Evolutionary conservation across 2,329 filamentous ascomycete species (phyloP).

Genomic region (Cladosporium halotolerans): DNA sequence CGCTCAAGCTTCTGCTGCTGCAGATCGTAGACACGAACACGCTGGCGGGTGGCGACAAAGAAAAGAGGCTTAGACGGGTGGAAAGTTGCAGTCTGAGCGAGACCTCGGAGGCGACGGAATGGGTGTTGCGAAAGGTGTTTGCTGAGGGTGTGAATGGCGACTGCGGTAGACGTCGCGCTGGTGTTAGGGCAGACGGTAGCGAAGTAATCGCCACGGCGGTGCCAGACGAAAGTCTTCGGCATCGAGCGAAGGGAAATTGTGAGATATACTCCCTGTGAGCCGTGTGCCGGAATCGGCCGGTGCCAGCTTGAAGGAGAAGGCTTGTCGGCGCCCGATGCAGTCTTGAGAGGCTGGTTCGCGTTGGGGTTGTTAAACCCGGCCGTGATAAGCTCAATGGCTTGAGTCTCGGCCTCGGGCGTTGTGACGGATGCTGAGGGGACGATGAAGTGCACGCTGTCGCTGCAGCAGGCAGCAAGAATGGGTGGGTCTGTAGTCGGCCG

Average conservation of each 20-base stretch:
- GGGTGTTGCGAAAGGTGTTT: constrained; percentile 94
- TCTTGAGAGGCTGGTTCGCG: constrained; percentile 48
- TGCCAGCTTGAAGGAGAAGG: constrained; percentile 75
- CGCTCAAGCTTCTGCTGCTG: constrained; percentile 87
- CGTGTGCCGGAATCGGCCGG: constrained; percentile 66
- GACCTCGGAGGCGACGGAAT: constrained; percentile 69
- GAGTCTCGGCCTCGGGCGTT: constrained; percentile 52
- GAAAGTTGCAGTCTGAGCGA: constrained; percentile 87
- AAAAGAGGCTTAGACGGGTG: constrained; percentile 89
- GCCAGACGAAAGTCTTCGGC: constrained; percentile 88
- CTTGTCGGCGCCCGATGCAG: constrained; percentile 53
- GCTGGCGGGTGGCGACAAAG: constrained; percentile 91
- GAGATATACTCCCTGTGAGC: constrained; percentile 71
- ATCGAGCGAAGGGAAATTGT: constrained; percentile 62
- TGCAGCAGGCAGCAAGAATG: constrained; percentile 75
- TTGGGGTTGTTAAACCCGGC: constrained; percentile 92
- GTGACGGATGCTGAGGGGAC: constrained; percentile 60
- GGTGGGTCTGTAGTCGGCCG: constrained; percentile 74
- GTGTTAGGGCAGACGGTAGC: constrained; percentile 80
- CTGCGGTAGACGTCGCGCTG: constrained; percentile 59
- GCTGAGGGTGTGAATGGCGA: constrained; percentile 89
- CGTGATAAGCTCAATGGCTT: constrained; percentile 14
- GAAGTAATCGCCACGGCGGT: constrained; percentile 89
- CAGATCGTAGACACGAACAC: constrained; percentile 89
- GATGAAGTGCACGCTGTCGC: constrained; percentile 79